Conservation (phyloP, 768 basidiomycete genomes). For the Calocybe gangraenosa region DNA sequence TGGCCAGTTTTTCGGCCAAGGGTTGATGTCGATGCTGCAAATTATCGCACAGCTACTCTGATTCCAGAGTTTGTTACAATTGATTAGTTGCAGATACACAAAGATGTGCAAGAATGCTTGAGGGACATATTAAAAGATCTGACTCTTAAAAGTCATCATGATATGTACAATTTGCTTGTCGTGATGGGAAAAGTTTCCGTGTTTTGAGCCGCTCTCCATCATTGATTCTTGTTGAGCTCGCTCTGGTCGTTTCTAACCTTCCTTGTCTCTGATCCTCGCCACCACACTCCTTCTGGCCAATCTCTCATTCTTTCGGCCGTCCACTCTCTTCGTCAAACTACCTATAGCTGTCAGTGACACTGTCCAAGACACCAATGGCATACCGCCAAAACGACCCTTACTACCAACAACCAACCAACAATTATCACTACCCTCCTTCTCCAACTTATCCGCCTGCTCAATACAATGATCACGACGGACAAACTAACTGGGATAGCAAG, state of each 20-base stretch:
- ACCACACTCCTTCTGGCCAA: neutral
- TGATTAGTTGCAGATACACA: no score
- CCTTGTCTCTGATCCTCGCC: neutral
- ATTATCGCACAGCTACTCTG: no score
- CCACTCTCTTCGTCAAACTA: conserved; percentile 16
- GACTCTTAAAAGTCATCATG: no score
- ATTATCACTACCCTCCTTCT: conserved; percentile 20
- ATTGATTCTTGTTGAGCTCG: neutral
- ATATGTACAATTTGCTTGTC: no score
- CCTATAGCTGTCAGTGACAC: conserved; percentile 1
- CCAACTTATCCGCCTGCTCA: conserved; percentile 33
- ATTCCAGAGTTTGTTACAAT: no score
- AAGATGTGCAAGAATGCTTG: no score
- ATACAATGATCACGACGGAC: conserved; percentile 42
- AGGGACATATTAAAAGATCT: no score
- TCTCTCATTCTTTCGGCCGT: conserved; percentile 19
- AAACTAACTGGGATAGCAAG: conserved; percentile 43
- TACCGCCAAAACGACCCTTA: conserved; percentile 55
- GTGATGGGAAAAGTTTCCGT: no score
- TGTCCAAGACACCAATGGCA: conserved; percentile 38
- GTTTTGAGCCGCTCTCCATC: no score
- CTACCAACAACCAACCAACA: conserved; percentile 27
- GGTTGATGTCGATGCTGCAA: no score
- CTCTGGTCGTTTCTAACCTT: conserved; percentile 2
- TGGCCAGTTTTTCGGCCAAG: no score